Evolutionary conservation across 2,329 filamentous ascomycete species (phyloP).

Genomic region (Parastagonospora avenae): DNA sequence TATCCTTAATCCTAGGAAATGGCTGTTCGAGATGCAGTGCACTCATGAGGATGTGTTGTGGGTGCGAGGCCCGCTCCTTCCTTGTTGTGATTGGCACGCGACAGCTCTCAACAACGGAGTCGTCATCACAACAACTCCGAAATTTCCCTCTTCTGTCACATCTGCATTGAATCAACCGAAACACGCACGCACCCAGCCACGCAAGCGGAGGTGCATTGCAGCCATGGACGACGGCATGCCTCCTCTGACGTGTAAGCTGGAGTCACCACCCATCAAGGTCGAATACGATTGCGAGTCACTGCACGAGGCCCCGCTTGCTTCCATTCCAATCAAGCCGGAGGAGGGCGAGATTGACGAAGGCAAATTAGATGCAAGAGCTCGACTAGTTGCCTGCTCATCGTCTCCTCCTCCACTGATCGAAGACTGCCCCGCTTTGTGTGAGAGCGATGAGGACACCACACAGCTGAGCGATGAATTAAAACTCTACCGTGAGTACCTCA

Average conservation of each 20-base stretch:
- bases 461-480: not conserved
- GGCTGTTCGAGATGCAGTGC: too few relatives aligned
- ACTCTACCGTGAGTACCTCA: constrained; percentile 4
- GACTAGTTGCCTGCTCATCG: not conserved
- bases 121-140: not conserved
- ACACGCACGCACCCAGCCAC: not conserved
- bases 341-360: not conserved
- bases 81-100: not conserved
- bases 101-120: not conserved
- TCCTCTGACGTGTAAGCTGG: not conserved
- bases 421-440: not conserved
- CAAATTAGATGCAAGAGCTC: not conserved
- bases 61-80: constrained; percentile 1
- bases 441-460: not conserved
- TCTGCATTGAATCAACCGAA: not conserved
- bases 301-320: not conserved
- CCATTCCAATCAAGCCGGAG: not conserved
- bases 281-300: not conserved
- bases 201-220: not conserved
- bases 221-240: not conserved
- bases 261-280: not conserved
- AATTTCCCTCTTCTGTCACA: not conserved
- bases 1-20: too few relatives aligned
- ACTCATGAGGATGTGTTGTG: not conserved
- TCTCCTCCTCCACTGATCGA: constrained; percentile 8